phyloP scores from a whole-genome alignment of 257 asterid genomes.

The Anisodus acutangulus region DNA sequence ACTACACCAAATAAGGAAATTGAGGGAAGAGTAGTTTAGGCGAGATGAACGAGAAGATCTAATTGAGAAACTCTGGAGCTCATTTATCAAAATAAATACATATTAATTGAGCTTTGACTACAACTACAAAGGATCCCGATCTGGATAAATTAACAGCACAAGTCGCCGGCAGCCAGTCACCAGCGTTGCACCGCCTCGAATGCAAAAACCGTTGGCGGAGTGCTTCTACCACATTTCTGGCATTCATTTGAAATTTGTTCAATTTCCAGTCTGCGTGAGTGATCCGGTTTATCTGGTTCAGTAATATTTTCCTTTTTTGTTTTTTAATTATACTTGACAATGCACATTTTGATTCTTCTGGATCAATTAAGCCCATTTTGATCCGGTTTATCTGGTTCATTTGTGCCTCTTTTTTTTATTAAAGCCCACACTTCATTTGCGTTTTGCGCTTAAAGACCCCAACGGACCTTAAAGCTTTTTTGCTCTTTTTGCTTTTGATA shows the following conservation, averaged over 20 bases:
- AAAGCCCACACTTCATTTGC: too few species aligned
- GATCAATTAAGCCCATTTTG: too few species aligned
- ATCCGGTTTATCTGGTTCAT: not conserved
- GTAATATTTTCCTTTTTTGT: not conserved
- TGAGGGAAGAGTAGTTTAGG: too few species aligned
- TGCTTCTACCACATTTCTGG: not conserved
- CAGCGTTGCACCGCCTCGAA: constrained; percentile 3
- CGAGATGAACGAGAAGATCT: too few species aligned
- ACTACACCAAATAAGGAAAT: too few species aligned
- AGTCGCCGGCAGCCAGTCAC: not conserved
- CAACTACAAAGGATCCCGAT: constrained; percentile 10
- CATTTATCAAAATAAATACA: not conserved
- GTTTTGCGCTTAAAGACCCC: too few species aligned
- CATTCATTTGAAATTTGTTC: not conserved
- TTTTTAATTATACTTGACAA: not conserved
- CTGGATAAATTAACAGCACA: constrained; percentile 11
- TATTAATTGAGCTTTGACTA: not conserved
- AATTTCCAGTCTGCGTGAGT: not conserved
- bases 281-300: constrained; percentile 17
- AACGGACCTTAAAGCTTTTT: too few species aligned
- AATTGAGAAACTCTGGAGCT: not conserved
- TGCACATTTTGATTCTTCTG: not conserved
- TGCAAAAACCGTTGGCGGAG: not conserved
- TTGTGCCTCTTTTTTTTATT: too few species aligned
- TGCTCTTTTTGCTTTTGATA: too few species aligned